Base-by-base conservation (phyloP, 371 early-diverging fungal species). In the Dinochytrium kinnereticum region DNA sequence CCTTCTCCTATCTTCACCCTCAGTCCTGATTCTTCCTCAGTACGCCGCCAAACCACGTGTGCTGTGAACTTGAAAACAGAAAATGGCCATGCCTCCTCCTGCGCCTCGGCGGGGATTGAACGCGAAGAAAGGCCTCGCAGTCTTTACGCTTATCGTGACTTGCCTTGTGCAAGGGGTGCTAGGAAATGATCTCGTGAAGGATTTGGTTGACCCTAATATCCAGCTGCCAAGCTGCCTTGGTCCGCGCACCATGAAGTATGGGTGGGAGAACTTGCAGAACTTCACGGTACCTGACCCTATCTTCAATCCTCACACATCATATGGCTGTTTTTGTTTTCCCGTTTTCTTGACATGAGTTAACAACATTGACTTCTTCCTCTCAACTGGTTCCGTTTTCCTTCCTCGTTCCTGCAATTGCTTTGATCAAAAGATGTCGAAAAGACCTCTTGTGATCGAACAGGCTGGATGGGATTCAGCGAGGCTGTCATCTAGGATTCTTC, bases 391-490 rank as follows among this genome's bases (percentile, higher is more conserved):
- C n/a, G n/a, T n/a, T n/a, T n/a, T n/a, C n/a, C n/a, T n/a, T n/a
- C n/a, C n/a, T n/a, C 44, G 13, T 44, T 44, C 44, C 44, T 19
- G 44, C 44, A 13, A 44, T 44, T 19, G 44, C 44, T 44, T 7
- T 44, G 44, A 44, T 44, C 13, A 13, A 44, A 44, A 53, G 55
- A 28, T 2, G 3, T 10, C 7, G 34, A 61, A 37, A 34, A 30
- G 61, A 2, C 61, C 61, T 2, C 3, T 61, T 19, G 34, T 61
- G 34, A 28, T 61, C 19, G 61, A 61, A 13, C 31, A 34, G 34
- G 31, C 61, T 15, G 61, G 36, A 17, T 61, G 61, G 61, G 61
- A 61, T 7, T 61, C 61, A 30, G 61, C 61, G 24, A 61, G 61
- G 36, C 5, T 61, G 28, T 30, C 61, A 31, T 21, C 61, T 17